Percentiles rank a stretch among this genome's conserved stretches.
These are phyloP conservation scores for Kuraishia floccosa DNA, from an alignment of 805 yeast species.

Conservation along the genomic window DNA sequence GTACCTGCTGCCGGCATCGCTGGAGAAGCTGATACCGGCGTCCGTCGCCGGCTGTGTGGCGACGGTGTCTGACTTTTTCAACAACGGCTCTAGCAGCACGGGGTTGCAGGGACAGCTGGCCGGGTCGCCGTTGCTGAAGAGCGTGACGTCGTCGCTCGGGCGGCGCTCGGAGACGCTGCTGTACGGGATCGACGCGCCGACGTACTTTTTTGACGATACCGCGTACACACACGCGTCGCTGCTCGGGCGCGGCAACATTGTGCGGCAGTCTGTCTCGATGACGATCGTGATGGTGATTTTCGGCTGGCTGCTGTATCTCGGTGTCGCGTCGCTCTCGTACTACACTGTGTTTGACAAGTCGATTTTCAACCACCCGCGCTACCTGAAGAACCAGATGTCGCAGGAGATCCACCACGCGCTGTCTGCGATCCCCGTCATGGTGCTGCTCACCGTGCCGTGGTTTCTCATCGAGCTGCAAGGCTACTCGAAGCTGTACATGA, in stretches of 20 bases:
- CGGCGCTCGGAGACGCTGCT: too few relatives aligned
- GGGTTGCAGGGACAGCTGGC: neutral
- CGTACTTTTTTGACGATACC: slow-evolving; percentile 46
- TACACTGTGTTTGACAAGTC: slow-evolving; percentile 73
- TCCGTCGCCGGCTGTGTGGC: neutral
- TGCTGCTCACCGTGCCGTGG: slow-evolving; percentile 80
- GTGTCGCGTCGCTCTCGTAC: slow-evolving; percentile 70
- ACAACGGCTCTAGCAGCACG: too few relatives aligned
- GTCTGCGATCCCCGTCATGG: slow-evolving; percentile 85
- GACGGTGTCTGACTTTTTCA: neutral
- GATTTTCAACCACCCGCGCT: slow-evolving; percentile 92
- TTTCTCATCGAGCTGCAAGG: slow-evolving; percentile 79
- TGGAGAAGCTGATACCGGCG: slow-evolving; percentile 20
- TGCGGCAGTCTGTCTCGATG: slow-evolving; percentile 63
- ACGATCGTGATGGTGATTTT: slow-evolving; percentile 64
- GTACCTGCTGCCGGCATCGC: slow-evolving; percentile 45
- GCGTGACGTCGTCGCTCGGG: slow-evolving; percentile 8
- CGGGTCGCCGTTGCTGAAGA: neutral
- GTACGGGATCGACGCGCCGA: slow-evolving; percentile 31
- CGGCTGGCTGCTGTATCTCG: slow-evolving; percentile 76
- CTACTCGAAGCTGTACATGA: slow-evolving; percentile 65
- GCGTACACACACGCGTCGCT: slow-evolving; percentile 53
- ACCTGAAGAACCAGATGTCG: slow-evolving; percentile 84
- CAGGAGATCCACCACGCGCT: slow-evolving; percentile 74
- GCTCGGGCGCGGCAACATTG: slow-evolving; percentile 56